Conservation (phyloP, 2,329 filamentous ascomycete genomes). For the Blastomyces silverae region DNA sequence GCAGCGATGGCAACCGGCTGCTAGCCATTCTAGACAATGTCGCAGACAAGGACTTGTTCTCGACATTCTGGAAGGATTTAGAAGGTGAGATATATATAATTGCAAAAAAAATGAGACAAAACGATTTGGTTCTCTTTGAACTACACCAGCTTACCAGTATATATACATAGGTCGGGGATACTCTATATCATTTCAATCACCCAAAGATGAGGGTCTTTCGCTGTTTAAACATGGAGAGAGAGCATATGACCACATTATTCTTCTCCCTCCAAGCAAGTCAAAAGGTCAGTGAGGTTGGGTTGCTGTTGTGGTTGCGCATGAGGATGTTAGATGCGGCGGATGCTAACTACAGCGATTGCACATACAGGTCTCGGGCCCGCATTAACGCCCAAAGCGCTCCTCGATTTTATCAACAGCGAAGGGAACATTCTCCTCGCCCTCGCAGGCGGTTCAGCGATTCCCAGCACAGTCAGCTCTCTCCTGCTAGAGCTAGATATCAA, state of each 20-base stretch:
- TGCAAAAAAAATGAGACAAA: not conserved
- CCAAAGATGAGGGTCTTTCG: constrained; percentile 67
- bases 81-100: constrained; percentile 33
- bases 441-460: constrained; percentile 62
- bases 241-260: constrained; percentile 81
- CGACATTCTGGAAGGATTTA: constrained; percentile 58
- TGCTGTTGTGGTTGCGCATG: not conserved
- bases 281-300: constrained; percentile 57
- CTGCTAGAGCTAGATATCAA: constrained; percentile 84
- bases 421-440: constrained; percentile 88
- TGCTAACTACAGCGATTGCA: not conserved
- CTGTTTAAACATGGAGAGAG: constrained; percentile 83
- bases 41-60: constrained; percentile 73
- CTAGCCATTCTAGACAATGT: constrained; percentile 81
- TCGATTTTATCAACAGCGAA: constrained; percentile 84
- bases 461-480: constrained; percentile 66
- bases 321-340: not conserved
- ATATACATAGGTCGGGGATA: constrained; percentile 66
- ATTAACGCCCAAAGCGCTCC: constrained; percentile 74
- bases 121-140: not conserved
- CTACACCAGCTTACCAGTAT: not conserved
- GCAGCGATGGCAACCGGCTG: constrained; percentile 70
- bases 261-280: constrained; percentile 72
- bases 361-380: constrained; percentile 71
- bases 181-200: constrained; percentile 70